Percentiles rank a stretch among this genome's conserved stretches.
Conservation (phyloP, 2,329 filamentous ascomycete species). For the Botrytis fabae region DNA sequence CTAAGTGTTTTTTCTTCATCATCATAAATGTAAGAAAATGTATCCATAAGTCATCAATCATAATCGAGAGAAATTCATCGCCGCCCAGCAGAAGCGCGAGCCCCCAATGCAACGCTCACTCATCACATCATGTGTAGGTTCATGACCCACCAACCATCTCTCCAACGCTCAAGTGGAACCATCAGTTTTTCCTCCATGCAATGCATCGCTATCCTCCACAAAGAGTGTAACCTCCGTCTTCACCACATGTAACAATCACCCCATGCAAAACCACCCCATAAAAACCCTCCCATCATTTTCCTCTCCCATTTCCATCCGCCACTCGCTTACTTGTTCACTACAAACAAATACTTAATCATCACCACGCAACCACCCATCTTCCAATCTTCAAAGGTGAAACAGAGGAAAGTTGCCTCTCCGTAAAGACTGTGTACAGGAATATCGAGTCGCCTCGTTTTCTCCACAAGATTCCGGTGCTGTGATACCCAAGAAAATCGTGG, state of each 20-base stretch:
- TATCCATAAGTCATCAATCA: conserved; percentile 10
- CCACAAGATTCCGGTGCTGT: conserved; percentile 39
- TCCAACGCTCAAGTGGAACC: not conserved
- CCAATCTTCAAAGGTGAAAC: not conserved
- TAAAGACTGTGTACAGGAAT: conserved; percentile 35
- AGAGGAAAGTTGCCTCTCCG: conserved; percentile 30
- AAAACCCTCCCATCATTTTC: not conserved
- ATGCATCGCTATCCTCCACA: not conserved
- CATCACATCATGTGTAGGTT: not conserved
- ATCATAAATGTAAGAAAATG: not conserved
- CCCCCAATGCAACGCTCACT: not conserved
- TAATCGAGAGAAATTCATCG: not conserved
- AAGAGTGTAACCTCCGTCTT: conserved; percentile 5
- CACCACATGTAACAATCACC: not conserved
- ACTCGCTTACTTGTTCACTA: conserved; percentile 32
- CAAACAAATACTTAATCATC: not conserved
- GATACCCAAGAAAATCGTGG: conserved; percentile 33
- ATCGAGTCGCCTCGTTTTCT: conserved; percentile 40
- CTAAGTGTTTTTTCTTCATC: conserved; percentile 4
- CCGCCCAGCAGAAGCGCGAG: not conserved
- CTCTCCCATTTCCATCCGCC: conserved; percentile 26
- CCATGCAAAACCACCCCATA: not conserved
- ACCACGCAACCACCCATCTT: not conserved
- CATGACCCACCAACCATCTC: not conserved
- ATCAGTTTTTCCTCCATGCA: conserved; percentile 11